These are phyloP conservation scores for Aeschynomene evenia DNA, from an alignment of 306 rosid species.

Conservation along the genomic window DNA sequence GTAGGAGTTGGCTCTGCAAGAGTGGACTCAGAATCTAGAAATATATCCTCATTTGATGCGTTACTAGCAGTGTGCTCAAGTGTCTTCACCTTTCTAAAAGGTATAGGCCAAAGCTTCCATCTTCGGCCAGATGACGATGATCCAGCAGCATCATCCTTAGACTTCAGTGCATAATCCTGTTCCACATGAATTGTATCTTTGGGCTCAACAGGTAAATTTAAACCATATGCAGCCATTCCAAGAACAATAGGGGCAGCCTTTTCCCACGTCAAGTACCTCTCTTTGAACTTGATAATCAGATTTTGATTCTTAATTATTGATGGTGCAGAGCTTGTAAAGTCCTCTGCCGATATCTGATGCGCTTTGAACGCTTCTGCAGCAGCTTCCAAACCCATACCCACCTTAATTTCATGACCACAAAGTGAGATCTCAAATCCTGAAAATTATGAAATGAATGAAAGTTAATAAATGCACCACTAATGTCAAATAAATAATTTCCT, in stretches of 20 bases:
- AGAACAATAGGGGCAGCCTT: conserved; percentile 86
- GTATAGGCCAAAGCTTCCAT: conserved; percentile 95
- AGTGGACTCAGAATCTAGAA: conserved; percentile 84
- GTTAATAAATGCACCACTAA: conserved; percentile 20
- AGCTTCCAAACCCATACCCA: conserved; percentile 74
- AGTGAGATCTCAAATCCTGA: conserved; percentile 87
- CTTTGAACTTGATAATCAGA: conserved; percentile 62
- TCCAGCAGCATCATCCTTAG: conserved; percentile 46
- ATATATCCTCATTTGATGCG: conserved; percentile 72
- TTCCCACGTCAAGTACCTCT: conserved; percentile 76
- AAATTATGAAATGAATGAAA: conserved; percentile 29
- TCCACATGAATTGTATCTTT: conserved; percentile 79
- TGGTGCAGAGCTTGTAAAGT: conserved; percentile 59
- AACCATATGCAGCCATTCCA: conserved; percentile 70
- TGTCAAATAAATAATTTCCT: conserved; percentile 19
- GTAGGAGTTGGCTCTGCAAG: conserved; percentile 47
- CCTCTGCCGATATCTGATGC: conserved; percentile 55
- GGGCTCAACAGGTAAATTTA: conserved; percentile 61
- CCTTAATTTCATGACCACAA: conserved; percentile 71
- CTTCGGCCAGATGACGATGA: conserved; percentile 63
- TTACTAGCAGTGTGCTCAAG: conserved; percentile 63
- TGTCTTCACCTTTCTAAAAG: conserved; percentile 91
- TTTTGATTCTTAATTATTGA: conserved; percentile 67
- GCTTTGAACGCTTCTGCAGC: conserved; percentile 76
- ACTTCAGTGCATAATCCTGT: conserved; percentile 49